Evolutionary conservation across 192 early-diverging fungal genomes (phyloP), one percentile per base, ranked within the genome.

Genomic region (Backusella circina): DNA sequence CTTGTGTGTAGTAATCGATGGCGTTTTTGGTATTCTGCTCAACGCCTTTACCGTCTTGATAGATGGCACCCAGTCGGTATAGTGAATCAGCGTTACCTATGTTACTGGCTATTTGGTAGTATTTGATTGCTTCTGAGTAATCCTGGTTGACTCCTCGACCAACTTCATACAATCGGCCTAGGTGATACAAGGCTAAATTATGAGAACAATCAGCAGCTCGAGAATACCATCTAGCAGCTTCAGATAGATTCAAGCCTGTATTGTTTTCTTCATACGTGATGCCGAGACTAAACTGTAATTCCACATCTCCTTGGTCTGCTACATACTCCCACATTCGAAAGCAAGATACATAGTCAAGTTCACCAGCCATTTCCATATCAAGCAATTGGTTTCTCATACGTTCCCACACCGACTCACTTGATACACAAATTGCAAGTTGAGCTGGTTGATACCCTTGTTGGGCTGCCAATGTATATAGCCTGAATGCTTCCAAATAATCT

Each of bases 331-430:
- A 54, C 50, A 54, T 54, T 21, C 21, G 18, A 23, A 54, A 5
- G 9, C 18, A 21, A 9, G n/a, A 23, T 18, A 7, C 0, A 23
- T 54, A 54, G 2, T 54, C 50, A 23, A 54, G 50, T 8, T 51
- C 7, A 18, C 5, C 4, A 23, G 1, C 0, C 5, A 8, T 2
- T 2, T 2, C 0, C 2, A 15, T 3, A 2, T 21, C 50, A 54
- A 0, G n/a, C 0, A 18, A 21, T 7, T 41, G 39, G 0, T 1
- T 51, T 23, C 0, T n/a, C 5, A n/a, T 0, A 16, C n/a, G 16
- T 51, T 51, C 5, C 47, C 47, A 51, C 47, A 51, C 5, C 0
- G 5, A 15, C 2, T 51, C 5, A 21, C 1, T 51, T 8, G 50
- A 21, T 51, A 51, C 21, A 51, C 5, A 21, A 51, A 5, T 51